A percentile compares a stretch with the other conserved stretches of the same genome.
Evolutionary conservation across 331 rosid genomes (phyloP).

Genomic region (Cydonia oblonga): DNA sequence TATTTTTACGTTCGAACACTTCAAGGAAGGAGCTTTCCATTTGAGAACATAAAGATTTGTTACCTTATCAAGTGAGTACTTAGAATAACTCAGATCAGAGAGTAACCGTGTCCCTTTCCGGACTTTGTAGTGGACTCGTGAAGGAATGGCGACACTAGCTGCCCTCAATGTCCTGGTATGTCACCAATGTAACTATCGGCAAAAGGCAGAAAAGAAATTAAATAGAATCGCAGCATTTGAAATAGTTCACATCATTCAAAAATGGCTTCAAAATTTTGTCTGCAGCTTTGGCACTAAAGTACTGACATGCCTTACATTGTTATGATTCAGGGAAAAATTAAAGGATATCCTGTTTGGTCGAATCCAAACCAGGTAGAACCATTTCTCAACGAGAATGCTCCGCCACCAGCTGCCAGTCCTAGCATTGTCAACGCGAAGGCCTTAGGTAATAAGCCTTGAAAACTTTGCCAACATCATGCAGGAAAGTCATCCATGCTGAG

Average conservation of each 20-base stretch:
- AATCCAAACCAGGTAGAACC: constrained; percentile 72
- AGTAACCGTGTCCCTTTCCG: neutral
- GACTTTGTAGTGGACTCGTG: constrained; percentile 89
- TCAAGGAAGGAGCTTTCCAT: neutral
- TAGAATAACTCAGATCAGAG: neutral
- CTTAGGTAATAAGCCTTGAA: constrained; percentile 29
- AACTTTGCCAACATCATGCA: neutral
- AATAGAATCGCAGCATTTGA: neutral
- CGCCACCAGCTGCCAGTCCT: constrained; percentile 87
- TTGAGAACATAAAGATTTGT: neutral
- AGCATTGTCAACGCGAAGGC: constrained; percentile 94
- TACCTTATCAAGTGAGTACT: neutral
- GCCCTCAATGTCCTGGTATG: constrained; percentile 91
- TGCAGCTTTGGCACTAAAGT: neutral
- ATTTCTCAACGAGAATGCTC: constrained; percentile 59
- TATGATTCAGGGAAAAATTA: constrained; percentile 59
- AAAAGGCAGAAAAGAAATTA: neutral
- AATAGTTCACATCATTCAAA: neutral
- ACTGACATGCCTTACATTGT: constrained; percentile 1
- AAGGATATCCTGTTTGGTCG: constrained; percentile 79
- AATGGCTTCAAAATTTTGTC: neutral
- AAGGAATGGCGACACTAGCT: constrained; percentile 94
- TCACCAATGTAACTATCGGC: neutral
- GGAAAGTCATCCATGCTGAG: neutral
- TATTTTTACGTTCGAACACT: neutral